phyloP scores from a whole-genome alignment of 2,329 filamentous ascomycete genomes.

The Apiospora hydei region DNA sequence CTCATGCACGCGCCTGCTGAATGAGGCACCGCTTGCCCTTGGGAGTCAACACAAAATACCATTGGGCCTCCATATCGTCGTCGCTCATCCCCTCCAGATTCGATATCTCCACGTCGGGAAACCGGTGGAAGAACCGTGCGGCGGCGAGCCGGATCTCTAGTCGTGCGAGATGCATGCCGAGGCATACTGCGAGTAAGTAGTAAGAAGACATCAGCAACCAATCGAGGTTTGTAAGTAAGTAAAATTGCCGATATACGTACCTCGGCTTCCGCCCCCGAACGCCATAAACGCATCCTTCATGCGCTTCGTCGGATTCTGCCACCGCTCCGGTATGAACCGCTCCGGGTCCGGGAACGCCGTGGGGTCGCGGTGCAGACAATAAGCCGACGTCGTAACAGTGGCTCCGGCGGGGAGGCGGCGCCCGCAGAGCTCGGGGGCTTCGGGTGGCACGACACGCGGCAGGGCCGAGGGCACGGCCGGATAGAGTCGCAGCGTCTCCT shows the following conservation, averaged over 20 bases:
- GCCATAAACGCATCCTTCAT: slow-evolving; percentile 41
- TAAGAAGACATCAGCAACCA: slow-evolving; percentile 31
- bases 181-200: slow-evolving; percentile 47
- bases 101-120: slow-evolving; percentile 40
- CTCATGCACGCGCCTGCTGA: slow-evolving; percentile 24
- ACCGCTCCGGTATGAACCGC: slow-evolving; percentile 35
- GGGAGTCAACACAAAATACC: slow-evolving; percentile 40
- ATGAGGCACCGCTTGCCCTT: slow-evolving; percentile 40
- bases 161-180: slow-evolving; percentile 62
- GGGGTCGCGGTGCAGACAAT: slow-evolving; percentile 48
- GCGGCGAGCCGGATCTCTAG: slow-evolving; percentile 59
- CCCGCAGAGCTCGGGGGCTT: slow-evolving; percentile 39
- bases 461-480: slow-evolving; percentile 42
- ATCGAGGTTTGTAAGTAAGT: background rate
- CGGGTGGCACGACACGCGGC: slow-evolving; percentile 42
- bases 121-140: slow-evolving; percentile 54
- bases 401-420: slow-evolving; percentile 44
- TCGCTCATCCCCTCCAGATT: slow-evolving; percentile 39
- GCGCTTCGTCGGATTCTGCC: slow-evolving; percentile 34
- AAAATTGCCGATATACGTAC: slow-evolving; percentile 30
- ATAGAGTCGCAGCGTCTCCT: slow-evolving; percentile 55
- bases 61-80: slow-evolving; percentile 38
- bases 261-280: slow-evolving; percentile 40
- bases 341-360: slow-evolving; percentile 47
- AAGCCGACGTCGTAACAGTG: slow-evolving; percentile 46